These are phyloP conservation scores for Cryptococcus hybrid DNA, from an alignment of 1,284 basidiomycete genomes.

Conservation along the genomic window DNA sequence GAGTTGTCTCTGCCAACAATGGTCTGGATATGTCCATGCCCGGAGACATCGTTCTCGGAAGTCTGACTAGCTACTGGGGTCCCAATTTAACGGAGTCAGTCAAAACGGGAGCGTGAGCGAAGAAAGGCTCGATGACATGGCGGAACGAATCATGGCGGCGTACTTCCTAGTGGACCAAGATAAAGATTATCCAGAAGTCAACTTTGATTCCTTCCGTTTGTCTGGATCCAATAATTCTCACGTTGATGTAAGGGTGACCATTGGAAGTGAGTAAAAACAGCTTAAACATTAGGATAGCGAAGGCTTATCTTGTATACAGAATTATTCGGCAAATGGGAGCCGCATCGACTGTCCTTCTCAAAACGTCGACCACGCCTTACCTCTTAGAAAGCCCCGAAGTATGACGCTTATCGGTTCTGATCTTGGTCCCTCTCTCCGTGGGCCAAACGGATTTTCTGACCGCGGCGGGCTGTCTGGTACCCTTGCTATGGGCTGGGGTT, in stretches of 20 bases:
- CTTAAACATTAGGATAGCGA: neutral
- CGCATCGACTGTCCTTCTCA: slow-evolving; percentile 69
- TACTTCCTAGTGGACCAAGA: slow-evolving; percentile 67
- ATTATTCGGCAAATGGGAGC: slow-evolving; percentile 72
- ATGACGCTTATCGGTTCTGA: slow-evolving; percentile 66
- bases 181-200: slow-evolving; percentile 54
- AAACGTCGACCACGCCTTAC: slow-evolving; percentile 62
- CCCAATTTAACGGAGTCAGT: slow-evolving; percentile 57
- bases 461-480: slow-evolving; percentile 55
- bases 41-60: slow-evolving; percentile 60
- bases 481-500: slow-evolving; percentile 83
- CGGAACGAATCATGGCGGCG: slow-evolving; percentile 61
- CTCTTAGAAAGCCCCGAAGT: slow-evolving; percentile 51
- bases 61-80: slow-evolving; percentile 56
- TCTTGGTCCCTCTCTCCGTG: slow-evolving; percentile 64
- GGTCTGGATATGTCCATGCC: slow-evolving; percentile 68
- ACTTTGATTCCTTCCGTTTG: slow-evolving; percentile 33
- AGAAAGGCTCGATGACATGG: slow-evolving; percentile 62
- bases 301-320: slow-evolving; percentile 37
- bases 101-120: slow-evolving; percentile 57
- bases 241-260: slow-evolving; percentile 74
- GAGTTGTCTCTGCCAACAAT: slow-evolving; percentile 54
- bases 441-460: slow-evolving; percentile 71
- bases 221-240: slow-evolving; percentile 54
- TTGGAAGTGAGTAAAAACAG: slow-evolving; percentile 43